These are phyloP conservation scores for Quercus parvula DNA, from an alignment of 306 rosid species.

Conservation along the genomic window DNA sequence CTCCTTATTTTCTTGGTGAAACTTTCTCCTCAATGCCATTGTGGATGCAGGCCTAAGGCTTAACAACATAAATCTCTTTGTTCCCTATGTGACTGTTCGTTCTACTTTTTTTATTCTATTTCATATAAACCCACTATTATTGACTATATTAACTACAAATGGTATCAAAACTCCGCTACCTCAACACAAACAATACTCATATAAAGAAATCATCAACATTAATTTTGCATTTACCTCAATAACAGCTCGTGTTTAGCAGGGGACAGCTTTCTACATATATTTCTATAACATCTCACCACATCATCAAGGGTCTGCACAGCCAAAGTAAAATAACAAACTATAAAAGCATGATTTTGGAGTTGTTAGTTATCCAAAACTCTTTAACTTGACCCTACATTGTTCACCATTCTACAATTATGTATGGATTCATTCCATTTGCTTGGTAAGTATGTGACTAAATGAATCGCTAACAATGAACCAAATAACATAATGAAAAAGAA, in stretches of 20 bases:
- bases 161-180: neutral
- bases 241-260: constrained; percentile 59
- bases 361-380: neutral
- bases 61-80: too few relatives aligned
- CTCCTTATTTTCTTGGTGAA: too few relatives aligned
- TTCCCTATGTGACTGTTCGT: too few relatives aligned
- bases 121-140: too few relatives aligned
- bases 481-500: neutral
- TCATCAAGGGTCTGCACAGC: constrained; percentile 71
- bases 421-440: neutral
- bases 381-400: neutral
- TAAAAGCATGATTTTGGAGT: constrained; percentile 3
- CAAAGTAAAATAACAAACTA: constrained; percentile 13
- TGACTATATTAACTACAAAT: neutral
- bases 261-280: constrained; percentile 49
- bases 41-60: too few relatives aligned
- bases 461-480: neutral
- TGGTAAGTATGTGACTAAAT: neutral
- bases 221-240: constrained; percentile 41
- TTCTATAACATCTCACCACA: constrained; percentile 42
- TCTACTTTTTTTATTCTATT: too few relatives aligned
- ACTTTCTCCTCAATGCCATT: too few relatives aligned
- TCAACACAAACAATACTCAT: neutral
- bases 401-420: neutral
- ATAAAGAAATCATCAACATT: neutral